These are phyloP conservation scores for Aspergillus wentii DNA, from an alignment of 495 filamentous ascomycete genomes.

Conservation along the genomic window DNA sequence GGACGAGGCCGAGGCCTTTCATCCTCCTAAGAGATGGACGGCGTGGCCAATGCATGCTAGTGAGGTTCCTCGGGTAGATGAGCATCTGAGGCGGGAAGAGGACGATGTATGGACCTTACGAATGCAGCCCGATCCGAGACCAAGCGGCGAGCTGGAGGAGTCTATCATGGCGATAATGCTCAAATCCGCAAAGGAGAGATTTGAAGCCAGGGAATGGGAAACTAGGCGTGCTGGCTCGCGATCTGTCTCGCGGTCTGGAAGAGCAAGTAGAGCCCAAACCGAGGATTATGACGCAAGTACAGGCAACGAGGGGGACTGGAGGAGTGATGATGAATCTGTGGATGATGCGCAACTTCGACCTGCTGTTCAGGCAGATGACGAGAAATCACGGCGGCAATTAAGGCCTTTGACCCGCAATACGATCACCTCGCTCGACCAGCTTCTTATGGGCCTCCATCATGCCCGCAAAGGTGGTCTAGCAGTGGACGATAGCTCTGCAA, in stretches of 20 bases:
- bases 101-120: slow-evolving; percentile 44
- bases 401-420: slow-evolving; percentile 61
- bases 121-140: slow-evolving; percentile 32
- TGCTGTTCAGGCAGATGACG: slow-evolving; percentile 56
- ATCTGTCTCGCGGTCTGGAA: not conserved
- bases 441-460: slow-evolving; percentile 64
- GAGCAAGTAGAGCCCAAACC: not conserved
- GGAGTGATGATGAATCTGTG: slow-evolving; percentile 12
- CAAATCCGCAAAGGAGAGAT: slow-evolving; percentile 60
- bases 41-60: slow-evolving; percentile 68
- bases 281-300: slow-evolving; percentile 9
- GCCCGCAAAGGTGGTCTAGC: slow-evolving; percentile 41
- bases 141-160: slow-evolving; percentile 61
- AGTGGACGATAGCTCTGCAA: slow-evolving; percentile 18
- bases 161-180: slow-evolving; percentile 57
- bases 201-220: slow-evolving; percentile 35
- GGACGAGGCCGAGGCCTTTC: slow-evolving; percentile 16
- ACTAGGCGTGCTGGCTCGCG: too few species aligned
- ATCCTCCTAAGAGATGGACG: slow-evolving; percentile 57
- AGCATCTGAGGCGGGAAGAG: slow-evolving; percentile 34
- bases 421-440: slow-evolving; percentile 57
- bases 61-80: slow-evolving; percentile 54
- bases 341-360: slow-evolving; percentile 27
- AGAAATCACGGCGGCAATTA: slow-evolving; percentile 52
- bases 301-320: slow-evolving; percentile 12